Evolutionary conservation across 169 alveolate species (phyloP), one percentile per base, ranked within the genome.

Genomic region (Eimeria praecox): DNA sequence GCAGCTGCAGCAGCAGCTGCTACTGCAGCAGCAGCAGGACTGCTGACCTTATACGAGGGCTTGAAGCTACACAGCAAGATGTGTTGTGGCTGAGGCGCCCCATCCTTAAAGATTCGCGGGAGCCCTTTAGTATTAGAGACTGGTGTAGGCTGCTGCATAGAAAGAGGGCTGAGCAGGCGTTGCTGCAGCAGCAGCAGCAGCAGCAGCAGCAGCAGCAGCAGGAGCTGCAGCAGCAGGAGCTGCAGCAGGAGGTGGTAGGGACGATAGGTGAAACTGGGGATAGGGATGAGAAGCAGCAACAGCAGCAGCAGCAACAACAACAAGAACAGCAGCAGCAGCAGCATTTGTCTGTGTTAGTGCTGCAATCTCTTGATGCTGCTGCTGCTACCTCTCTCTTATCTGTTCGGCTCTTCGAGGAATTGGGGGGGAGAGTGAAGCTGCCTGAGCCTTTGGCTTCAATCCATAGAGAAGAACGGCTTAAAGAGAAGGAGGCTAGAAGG

Each of bases 21-120:
- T 59, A 38, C 66, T 62, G 56, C 89, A 12, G 89, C 89, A 78
- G 89, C 35, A 78, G 2, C 64, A 12, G 38, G 38, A 66, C 38
- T 59, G 27, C 27, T 14, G 66, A 27, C 38, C 22, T 59, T 10
- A 22, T 78, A 5, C 42, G 49, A 5, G 89, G 89, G 66, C 2
- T 78, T 12, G 89, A 78, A 33, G 89, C 89, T 16, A 66, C 89
- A 16, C 66, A 78, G 64, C 66, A 52, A 6, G 89, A 78, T 42
- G 89, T 66, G 42, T 33, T 40, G 35, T 78, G 89, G 89, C 89
- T 78, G 40, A 62, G 89, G 40, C 59, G 89, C 66, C 89, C 89
- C 16, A 78, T 78, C 64, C 10, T 46, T 18, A 78, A 66, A 42
- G 89, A 78, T 66, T 62, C 89, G 2, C 6, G 33, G 38, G 40